Conservation (phyloP, 495 filamentous ascomycete genomes). For the Talaromyces nanjingensis region DNA sequence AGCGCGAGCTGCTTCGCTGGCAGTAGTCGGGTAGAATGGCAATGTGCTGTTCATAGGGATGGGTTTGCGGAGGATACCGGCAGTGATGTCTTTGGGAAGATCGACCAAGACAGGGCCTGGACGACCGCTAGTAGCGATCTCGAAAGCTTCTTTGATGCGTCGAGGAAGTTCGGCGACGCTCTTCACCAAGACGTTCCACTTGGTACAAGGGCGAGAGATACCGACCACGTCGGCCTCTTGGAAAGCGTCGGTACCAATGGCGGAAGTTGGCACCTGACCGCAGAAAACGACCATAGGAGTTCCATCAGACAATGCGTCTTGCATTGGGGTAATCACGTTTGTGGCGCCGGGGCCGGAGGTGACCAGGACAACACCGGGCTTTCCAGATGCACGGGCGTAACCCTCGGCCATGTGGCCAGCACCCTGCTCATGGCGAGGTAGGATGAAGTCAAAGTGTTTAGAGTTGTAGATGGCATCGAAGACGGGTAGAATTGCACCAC, state of each 20-base stretch:
- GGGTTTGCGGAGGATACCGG: slow-evolving; percentile 40
- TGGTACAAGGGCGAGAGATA: slow-evolving; percentile 56
- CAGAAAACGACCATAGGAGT: slow-evolving; percentile 57
- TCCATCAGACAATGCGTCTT: slow-evolving; percentile 55
- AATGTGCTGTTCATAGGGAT: slow-evolving; percentile 50
- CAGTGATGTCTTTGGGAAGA: slow-evolving; percentile 55
- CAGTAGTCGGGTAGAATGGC: slow-evolving; percentile 49
- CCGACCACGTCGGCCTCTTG: slow-evolving; percentile 59
- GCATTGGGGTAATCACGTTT: slow-evolving; percentile 56
- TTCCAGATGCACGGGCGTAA: slow-evolving; percentile 52
- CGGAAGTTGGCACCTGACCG: slow-evolving; percentile 49
- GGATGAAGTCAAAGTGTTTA: slow-evolving; percentile 53
- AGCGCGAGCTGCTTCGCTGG: slow-evolving; percentile 45
- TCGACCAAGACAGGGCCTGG: slow-evolving; percentile 58
- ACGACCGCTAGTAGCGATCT: slow-evolving; percentile 52
- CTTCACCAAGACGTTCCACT: slow-evolving; percentile 61
- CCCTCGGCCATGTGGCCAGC: slow-evolving; percentile 63
- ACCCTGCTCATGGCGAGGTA: slow-evolving; percentile 57
- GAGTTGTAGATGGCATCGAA: slow-evolving; percentile 62
- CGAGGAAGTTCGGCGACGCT: slow-evolving; percentile 51
- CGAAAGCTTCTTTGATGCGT: slow-evolving; percentile 56
- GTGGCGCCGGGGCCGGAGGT: slow-evolving; percentile 60
- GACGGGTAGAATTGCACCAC: slow-evolving; percentile 42
- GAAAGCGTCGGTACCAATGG: slow-evolving; percentile 55
- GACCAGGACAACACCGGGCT: slow-evolving; percentile 55